Evolutionary conservation across 495 filamentous ascomycete species (phyloP), one percentile per base, ranked within the genome.

Genomic region (Aspergillus sclerotiicarbonarius): DNA sequence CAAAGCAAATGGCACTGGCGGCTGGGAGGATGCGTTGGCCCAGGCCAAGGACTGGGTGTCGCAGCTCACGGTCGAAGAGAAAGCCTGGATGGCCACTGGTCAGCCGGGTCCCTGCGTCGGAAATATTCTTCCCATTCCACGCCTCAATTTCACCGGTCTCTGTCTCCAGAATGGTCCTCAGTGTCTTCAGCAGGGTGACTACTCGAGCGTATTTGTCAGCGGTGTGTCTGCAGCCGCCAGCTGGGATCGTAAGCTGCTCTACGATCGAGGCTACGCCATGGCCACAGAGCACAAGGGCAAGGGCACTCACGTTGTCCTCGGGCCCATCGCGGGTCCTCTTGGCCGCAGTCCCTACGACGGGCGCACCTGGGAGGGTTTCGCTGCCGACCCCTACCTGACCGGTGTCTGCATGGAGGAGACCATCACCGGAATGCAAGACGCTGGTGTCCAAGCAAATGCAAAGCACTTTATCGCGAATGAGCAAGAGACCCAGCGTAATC

Each of bases 31-130:
- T 8, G 90, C 90, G 9, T 88, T 91, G 61, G 70, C 63, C 18
- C 85, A 88, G 63, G 90, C 90, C 4, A 79, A 77, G 58, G 72
- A 69, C 0, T 91, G 91, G 58, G 89, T 92, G 41, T 81, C 80
- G 10, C 82, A 90, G 71, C 73, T 95, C 60, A 92, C 88, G 0
- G 69, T 92, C 33, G 70, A 86, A 19, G 90, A 95, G 76, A 95
- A 93, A 75, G 84, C 91, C 67, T 91, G 92, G 64, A 68, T 95
- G 56, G 92, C 88, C 2, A 93, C 90, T 0, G 90, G 90, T 62
- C 78, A 79, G 57, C 77, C 78, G 9, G 88, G 87, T 46, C 79
- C 82, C 56, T 92, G 90, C 64, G 90, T 95, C 8, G 90, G 90
- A 20, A 82, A 93, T 51, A 78, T 74, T 39, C 90, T 90, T 3